Conservation (phyloP, 225 moss, liverwort and hornwort genomes). For the Neckera pumila region DNA sequence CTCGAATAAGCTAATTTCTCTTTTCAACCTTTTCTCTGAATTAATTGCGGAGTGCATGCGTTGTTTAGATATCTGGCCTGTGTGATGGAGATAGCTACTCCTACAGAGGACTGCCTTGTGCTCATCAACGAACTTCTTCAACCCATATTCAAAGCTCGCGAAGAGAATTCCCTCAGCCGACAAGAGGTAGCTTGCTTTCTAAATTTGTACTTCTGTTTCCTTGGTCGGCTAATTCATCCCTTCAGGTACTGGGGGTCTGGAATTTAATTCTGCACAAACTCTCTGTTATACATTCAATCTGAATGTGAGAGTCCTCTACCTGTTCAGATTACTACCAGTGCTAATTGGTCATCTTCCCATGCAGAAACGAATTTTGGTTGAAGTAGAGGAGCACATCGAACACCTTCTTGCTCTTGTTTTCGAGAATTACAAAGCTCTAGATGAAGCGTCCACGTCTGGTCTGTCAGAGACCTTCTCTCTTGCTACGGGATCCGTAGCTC, state of each 20-base stretch:
- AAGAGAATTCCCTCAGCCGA: slow-evolving; percentile 65
- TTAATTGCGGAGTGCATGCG: not conserved
- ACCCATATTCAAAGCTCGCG: slow-evolving; percentile 69
- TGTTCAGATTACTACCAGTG: not conserved
- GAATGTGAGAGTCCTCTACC: not conserved
- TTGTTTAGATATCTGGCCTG: slow-evolving; percentile 68
- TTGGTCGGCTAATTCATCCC: not conserved
- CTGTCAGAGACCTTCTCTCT: slow-evolving; percentile 52
- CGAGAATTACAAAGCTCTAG: slow-evolving; percentile 78
- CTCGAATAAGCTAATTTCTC: not conserved
- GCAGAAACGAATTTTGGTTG: slow-evolving; percentile 90
- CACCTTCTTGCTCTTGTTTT: slow-evolving; percentile 72
- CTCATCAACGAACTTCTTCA: slow-evolving; percentile 82
- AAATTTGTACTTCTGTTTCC: not conserved
- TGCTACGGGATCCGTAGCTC: slow-evolving; percentile 63
- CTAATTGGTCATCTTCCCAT: not conserved
- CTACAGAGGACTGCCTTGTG: slow-evolving; percentile 83
- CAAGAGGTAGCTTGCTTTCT: slow-evolving; percentile 54
- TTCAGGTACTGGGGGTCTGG: not conserved
- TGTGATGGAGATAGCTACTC: slow-evolving; percentile 95
- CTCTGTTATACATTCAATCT: not conserved
- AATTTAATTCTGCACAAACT: not conserved
- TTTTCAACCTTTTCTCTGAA: not conserved
- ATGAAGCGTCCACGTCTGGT: slow-evolving; percentile 60
- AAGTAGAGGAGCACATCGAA: slow-evolving; percentile 71